Evolutionary conservation across 768 basidiomycete species (phyloP), one percentile per base, ranked within the genome.

Genomic region (Suillus hirtellus): DNA sequence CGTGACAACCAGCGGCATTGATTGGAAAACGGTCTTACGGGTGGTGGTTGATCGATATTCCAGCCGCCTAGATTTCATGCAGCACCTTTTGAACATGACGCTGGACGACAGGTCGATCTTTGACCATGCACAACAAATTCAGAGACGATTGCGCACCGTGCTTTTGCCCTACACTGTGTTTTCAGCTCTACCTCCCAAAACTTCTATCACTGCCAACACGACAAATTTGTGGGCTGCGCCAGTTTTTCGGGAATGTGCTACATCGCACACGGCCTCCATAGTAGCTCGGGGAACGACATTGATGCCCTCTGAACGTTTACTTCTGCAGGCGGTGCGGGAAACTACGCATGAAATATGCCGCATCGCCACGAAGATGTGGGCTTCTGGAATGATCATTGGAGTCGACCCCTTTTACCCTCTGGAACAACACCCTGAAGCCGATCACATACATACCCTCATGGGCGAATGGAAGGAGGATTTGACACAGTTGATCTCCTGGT

Each of bases 111-210:
- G 31, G 5, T 47, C 63, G n/a, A 58, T 24, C n/a, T 1, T 65
- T 11, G 59, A 64, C 62, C 47, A 53, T 15, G 61, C 64, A 11
- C 49, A 40, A n/a, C 61, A 62, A 21, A 42, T 60, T 12, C 64
- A 65, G 14, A 66, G 53, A 31, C 70, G 71, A 54, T 60, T 73
- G 34, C 66, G 70, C 34, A 63, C 61, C 56, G 63, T 71, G 63
- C 38, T 67, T 24, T 52, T 46, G 4, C 64, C 64, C 0, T 68
- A 69, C 44, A 67, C 59, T 2, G 19, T 64, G 4, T 24, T 56
- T 34, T 17, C 55, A 17, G 62, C 63, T 10, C 40, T 31, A 14
- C 66, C 59, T 2, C 34, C 34, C 1, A 19, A 63, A 21, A 34
- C 27, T 0, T 31, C 31, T 40, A 35, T 61, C 60, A 15, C 47